Percentiles rank a stretch among this genome's conserved stretches.
Conservation (phyloP, 441 rosid species). For the Viola pubescens region DNA sequence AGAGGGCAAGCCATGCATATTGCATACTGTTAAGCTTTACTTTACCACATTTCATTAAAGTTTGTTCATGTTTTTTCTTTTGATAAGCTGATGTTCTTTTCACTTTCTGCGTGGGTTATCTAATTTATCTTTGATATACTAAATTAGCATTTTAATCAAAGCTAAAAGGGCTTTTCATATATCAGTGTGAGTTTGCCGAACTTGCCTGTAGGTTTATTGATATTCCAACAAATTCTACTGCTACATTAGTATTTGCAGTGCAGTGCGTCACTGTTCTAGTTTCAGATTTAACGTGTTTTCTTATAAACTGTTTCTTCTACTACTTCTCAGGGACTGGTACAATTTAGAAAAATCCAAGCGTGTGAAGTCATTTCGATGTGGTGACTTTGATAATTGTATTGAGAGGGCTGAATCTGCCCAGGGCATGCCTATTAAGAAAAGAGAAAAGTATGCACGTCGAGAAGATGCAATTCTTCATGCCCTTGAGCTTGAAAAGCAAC, state of each 20-base stretch:
- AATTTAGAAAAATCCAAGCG: constrained; percentile 98
- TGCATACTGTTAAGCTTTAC: not conserved
- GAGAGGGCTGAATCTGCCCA: constrained; percentile 77
- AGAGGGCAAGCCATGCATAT: not conserved
- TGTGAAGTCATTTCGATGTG: constrained; percentile 94
- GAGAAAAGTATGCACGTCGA: constrained; percentile 98
- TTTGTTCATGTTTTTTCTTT: not conserved
- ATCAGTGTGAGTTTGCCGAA: not conserved
- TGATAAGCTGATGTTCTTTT: not conserved
- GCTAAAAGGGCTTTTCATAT: not conserved
- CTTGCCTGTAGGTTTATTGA: not conserved
- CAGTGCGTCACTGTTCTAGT: not conserved
- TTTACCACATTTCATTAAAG: not conserved
- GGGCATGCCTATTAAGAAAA: constrained; percentile 76
- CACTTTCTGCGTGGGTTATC: too few species aligned
- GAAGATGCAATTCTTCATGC: constrained; percentile 99
- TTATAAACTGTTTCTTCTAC: not conserved
- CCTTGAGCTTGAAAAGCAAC: constrained; percentile 87
- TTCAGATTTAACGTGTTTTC: not conserved
- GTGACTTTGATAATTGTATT: constrained; percentile 94
- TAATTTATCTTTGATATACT: not conserved
- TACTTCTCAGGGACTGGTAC: constrained; percentile 86
- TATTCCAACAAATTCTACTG: not conserved
- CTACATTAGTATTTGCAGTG: not conserved
- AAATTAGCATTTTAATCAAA: not conserved